Evolutionary conservation across 306 rosid species (phyloP).

Genomic region (Canavalia ensiformis): DNA sequence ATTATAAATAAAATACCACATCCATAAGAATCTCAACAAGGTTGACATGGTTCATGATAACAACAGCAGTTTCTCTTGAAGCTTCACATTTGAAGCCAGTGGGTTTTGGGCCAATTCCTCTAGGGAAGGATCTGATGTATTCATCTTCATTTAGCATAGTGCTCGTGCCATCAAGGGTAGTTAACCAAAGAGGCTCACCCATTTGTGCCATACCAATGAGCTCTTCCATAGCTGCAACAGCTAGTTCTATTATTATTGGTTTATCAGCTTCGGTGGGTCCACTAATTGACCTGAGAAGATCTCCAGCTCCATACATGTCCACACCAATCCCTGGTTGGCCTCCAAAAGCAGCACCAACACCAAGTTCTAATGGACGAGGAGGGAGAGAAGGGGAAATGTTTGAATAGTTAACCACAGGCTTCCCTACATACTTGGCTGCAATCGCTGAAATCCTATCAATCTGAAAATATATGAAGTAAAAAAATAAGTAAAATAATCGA

Average conservation of each 20-base stretch:
- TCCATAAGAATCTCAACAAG: slow-evolving; percentile 98
- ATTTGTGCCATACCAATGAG: slow-evolving; percentile 86
- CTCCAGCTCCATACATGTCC: slow-evolving; percentile 77
- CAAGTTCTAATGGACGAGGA: slow-evolving; percentile 75
- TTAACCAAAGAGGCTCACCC: slow-evolving; percentile 94
- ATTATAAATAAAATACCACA: slow-evolving; percentile 55
- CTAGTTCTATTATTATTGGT: slow-evolving; percentile 91
- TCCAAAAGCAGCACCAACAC: slow-evolving; percentile 69
- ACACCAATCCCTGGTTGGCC: slow-evolving; percentile 64
- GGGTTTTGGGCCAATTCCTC: slow-evolving; percentile 84
- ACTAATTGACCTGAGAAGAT: slow-evolving; percentile 74
- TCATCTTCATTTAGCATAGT: slow-evolving; percentile 81
- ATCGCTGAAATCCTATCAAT: slow-evolving; percentile 91
- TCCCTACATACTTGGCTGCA: slow-evolving; percentile 95
- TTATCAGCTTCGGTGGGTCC: slow-evolving; percentile 84
- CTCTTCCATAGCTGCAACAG: slow-evolving; percentile 97
- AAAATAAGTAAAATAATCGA: not conserved
- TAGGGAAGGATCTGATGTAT: slow-evolving; percentile 78
- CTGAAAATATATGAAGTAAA: slow-evolving; percentile 49
- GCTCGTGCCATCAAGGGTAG: slow-evolving; percentile 66
- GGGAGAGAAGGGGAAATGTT: slow-evolving; percentile 73
- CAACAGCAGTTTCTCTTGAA: slow-evolving; percentile 80
- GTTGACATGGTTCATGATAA: slow-evolving; percentile 88
- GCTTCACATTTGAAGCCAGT: slow-evolving; percentile 81
- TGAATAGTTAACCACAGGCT: slow-evolving; percentile 87